A percentile compares a stretch with the other conserved stretches of the same genome.
phyloP scores from a whole-genome alignment of 1,284 basidiomycete species.

The Moesziomyces aphidis region DNA sequence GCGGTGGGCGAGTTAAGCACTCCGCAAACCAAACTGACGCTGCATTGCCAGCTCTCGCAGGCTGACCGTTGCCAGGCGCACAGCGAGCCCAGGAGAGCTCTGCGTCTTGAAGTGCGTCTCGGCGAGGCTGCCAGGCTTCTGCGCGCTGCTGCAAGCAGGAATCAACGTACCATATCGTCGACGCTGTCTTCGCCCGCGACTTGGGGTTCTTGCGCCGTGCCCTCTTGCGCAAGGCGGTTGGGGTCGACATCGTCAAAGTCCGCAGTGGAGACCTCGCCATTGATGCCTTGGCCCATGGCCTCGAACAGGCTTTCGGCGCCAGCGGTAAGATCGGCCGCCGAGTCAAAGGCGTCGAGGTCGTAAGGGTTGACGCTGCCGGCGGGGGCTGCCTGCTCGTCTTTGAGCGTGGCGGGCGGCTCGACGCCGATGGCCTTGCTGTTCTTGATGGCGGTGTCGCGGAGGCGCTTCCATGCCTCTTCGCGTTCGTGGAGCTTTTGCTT shows the following conservation, averaged over 20 bases:
- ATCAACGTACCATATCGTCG: constrained; percentile 53
- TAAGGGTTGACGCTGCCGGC: constrained; percentile 47
- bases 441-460: constrained; percentile 59
- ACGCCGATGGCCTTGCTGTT: constrained; percentile 60
- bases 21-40: neutral
- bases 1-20: neutral
- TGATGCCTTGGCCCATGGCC: constrained; percentile 34
- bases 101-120: too few relatives aligned
- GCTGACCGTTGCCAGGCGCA: neutral
- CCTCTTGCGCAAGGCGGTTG: constrained; percentile 36
- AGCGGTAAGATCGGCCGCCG: constrained; percentile 41
- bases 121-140: too few relatives aligned
- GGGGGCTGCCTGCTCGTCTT: constrained; percentile 56
- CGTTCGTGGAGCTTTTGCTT: constrained; percentile 59
- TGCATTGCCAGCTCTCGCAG: neutral
- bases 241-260: constrained; percentile 62
- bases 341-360: constrained; percentile 51
- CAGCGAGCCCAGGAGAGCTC: too few relatives aligned
- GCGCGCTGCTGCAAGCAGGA: neutral
- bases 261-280: constrained; percentile 57
- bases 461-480: constrained; percentile 62
- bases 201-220: constrained; percentile 18
- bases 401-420: constrained; percentile 50
- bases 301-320: constrained; percentile 43
- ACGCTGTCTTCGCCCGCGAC: constrained; percentile 38